Evolutionary conservation across 2,329 filamentous ascomycete genomes (phyloP), one percentile per base, ranked within the genome.

Genomic region (Nectriaceae sp.): DNA sequence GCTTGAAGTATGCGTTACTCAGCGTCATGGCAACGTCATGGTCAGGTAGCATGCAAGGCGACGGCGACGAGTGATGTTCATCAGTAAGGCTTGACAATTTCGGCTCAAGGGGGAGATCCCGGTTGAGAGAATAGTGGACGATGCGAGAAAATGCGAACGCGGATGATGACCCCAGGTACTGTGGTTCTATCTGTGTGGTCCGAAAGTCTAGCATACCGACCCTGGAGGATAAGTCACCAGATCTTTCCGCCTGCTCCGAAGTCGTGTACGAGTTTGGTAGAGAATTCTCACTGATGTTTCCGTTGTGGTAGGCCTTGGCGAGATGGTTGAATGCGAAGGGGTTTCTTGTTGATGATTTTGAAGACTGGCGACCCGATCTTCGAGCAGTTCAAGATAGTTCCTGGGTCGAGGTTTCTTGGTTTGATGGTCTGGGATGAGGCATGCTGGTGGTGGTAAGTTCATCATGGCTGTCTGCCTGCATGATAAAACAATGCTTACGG

Each of bases 361-460:
- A 6, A 67, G 54, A 33, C 49, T 35, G 5, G 54, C 58, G 2
- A 68, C 47, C 0, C 64, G 59, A 29, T 56, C 39, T 29, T 69
- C 65, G 15, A 68, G 40, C 1, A 50, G 53, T 39, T 65, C 56
- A 3, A 68, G 16, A 22, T 68, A 68, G 44, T 66, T 65, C 3
- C 65, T 56, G n/a, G 66, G 65, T 11, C 45, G 55, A 4, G 58
- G 55, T 22, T 46, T 50, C 31, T 57, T 64, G 1, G 62, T 65
- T 4, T 45, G 36, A 0, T 64, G 63, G 45, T 68, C 63, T 44
- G 65, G 62, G 1, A 61, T 48, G 3, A 63, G 46, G 37, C 59
- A 63, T n/a, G 45, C 52, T 53, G 39, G n/a, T 4, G 15, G 19
- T 15, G 5, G 21, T 44, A 13, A 45, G 24, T 29, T 29, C 24